Conservation (phyloP, 2,329 filamentous ascomycete genomes). For the Cadophora sp. region DNA sequence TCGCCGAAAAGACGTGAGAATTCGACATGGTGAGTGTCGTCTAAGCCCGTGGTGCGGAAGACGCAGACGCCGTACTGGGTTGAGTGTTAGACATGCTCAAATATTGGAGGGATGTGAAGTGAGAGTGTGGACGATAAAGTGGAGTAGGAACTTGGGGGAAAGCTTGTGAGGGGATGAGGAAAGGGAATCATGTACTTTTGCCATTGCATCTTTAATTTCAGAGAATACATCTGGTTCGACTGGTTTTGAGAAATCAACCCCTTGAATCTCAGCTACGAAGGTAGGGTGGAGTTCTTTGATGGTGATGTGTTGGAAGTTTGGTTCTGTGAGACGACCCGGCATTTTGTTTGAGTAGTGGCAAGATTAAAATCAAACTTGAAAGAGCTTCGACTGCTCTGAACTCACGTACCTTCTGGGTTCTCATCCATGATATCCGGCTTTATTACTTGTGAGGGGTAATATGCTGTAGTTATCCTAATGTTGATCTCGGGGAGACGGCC, state of each 20-base stretch:
- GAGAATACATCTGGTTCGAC: conserved; percentile 45
- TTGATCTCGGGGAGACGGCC: conserved; percentile 9
- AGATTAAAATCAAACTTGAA: too few relatives aligned
- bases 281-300: conserved; percentile 46
- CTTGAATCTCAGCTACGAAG: conserved; percentile 48
- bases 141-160: not conserved
- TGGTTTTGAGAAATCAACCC: conserved; percentile 46
- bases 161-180: not conserved
- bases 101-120: too few relatives aligned
- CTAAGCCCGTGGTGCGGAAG: conserved; percentile 56
- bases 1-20: conserved; percentile 59
- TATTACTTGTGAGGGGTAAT: not conserved
- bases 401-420: too few relatives aligned
- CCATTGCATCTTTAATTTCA: conserved; percentile 46
- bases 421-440: too few relatives aligned
- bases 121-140: conserved; percentile 17
- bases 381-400: too few relatives aligned
- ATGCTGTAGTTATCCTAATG: not conserved
- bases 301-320: conserved; percentile 41
- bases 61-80: conserved; percentile 58
- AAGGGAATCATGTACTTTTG: conserved; percentile 41
- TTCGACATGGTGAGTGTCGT: conserved; percentile 57
- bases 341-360: conserved; percentile 18
- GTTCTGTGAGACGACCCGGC: conserved; percentile 32
- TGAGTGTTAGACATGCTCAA: not conserved